Evolutionary conservation across 2,329 filamentous ascomycete genomes (phyloP), one percentile per base, ranked within the genome.

Genomic region (Ophiosphaerella herpotricha): DNA sequence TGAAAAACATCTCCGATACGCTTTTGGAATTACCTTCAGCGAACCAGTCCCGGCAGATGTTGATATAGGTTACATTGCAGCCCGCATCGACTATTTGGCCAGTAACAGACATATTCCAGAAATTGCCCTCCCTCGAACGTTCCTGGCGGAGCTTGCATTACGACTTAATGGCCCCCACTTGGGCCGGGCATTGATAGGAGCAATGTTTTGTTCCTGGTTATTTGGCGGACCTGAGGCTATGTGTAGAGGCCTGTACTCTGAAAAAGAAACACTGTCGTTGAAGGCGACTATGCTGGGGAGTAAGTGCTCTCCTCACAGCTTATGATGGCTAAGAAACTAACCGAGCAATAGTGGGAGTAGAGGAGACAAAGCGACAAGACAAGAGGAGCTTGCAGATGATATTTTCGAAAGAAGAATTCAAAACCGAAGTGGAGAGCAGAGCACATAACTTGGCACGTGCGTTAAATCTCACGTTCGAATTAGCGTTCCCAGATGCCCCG

Each of bases 151-250:
- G 3, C 45, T 58, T 18, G 21, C 9, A 3, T 13, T 2, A 4
- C 29, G 18, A 9, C 29, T 52, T 5, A 14, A 39, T 9, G 52
- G 49, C 21, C 48, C 48, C 32, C 46, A 55, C 5, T n/a, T 46
- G 2, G 48, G 42, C 6, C 54, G 53, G 21, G 11, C 44, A 1
- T 33, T 60, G 11, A 14, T 57, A 16, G 44, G 52, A 34, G 54
- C 54, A 12, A 16, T 57, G 9, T 32, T 63, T 11, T 57, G 49
- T 26, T 36, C 33, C 6, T 52, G 47, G 43, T 23, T 55, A 2
- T 58, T 61, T 26, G 14, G n/a, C 11, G 37, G 14, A 6, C 42
- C 53, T 14, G 46, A 52, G 34, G 21, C 43, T 2, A 52, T 54
- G 45, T 55, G 55, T 12, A 12, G 33, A 1, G 12, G 13, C 7